Base-by-base conservation (phyloP, 306 rosid species). In the Prunus dulcis region DNA sequence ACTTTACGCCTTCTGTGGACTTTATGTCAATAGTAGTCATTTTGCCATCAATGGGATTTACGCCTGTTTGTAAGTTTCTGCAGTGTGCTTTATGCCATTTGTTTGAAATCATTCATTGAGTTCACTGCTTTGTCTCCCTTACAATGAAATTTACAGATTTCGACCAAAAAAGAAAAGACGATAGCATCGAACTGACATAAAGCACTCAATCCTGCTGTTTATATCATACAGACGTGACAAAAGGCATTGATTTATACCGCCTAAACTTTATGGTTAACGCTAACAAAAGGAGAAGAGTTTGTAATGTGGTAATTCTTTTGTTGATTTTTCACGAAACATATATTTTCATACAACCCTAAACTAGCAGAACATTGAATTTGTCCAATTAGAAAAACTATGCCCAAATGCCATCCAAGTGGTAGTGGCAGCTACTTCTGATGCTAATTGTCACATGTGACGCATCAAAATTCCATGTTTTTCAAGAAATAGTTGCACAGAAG, bases 401-500 rank as follows among this genome's bases (percentile, higher is more conserved):
- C 45, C 5, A 69, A 17, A 70, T 9, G 15, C 46, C 27, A 66
- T 69, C 61, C 28, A 66, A 12, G 43, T 52, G 77, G 27, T 53
- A 41, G 20, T 28, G 15, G 14, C 53, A 41, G 80, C 79, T 82
- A 86, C 79, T 76, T 82, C 76, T 27, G 57, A 67, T 65, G 71
- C 71, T 82, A 23, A 67, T 71, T 23, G 73, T 75, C 66, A 41
- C 79, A 32, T 65, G n/a, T 6, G 27, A 57, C 67, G 76, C 65
- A 73, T 32, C 38, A 32, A 71, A 62, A 51, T 77, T 52, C 69
- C 71, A 13, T n/a, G 47, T 14, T 62, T 67, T 34, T 38, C 60
- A 82, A 85, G 78, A 82, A 76, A 64, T 13, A 83, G 69, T 51
- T 73, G 78, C 76, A 68, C 51, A 5, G 82, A 82, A 74, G 56